Evolutionary conservation across 768 basidiomycete species (phyloP), one percentile per base, ranked within the genome.

Genomic region (Boletus reticulatus): DNA sequence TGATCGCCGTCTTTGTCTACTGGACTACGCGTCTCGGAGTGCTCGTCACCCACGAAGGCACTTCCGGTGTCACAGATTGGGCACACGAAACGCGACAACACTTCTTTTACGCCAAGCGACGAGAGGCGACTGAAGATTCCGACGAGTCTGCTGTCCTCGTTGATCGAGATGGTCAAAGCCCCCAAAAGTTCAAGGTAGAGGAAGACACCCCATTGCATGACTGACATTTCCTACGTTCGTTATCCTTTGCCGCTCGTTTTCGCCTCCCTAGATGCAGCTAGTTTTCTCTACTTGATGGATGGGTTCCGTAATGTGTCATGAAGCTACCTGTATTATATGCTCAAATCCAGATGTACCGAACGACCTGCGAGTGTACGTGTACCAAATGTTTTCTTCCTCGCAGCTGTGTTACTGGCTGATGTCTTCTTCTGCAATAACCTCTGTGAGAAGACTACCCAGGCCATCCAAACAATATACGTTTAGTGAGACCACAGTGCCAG

Each of bases 1-100:
- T 65, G 17, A 50, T 65, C 37, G 55, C 64, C 38, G 48, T 73
- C 36, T 65, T 58, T 43, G 58, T 65, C 43, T 79, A 77, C 57
- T 62, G 72, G 29, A 55, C 62, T 14, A 65, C 60, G 42, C 72
- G 73, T 47, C 69, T 79, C 39, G 62, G 72, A 9, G 59, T 66
- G 47, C 68, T 74, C 19, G 60, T 78, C 34, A 67, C 71, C n/a
- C 52, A 64, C 24, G 63, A 71, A 34, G 78, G 77, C 6, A 47
- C 60, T 14, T 67, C 68, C 38, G 71, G 67, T 6, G 56, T 69
- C 51, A 41, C 51, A n/a, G 67, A 62, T 48, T 75, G 72, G 72
- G 63, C 61, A 19, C 38, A 61, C 17, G 68, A 73, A 53, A 68
- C 68, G 2, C 62, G 54, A 17, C 57, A 56, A 39, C 63, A 61